Percentiles rank a stretch among this genome's conserved stretches.
These are phyloP conservation scores for Talaromyces sp. DNA, from an alignment of 2,329 filamentous ascomycete genomes.

Conservation along the genomic window DNA sequence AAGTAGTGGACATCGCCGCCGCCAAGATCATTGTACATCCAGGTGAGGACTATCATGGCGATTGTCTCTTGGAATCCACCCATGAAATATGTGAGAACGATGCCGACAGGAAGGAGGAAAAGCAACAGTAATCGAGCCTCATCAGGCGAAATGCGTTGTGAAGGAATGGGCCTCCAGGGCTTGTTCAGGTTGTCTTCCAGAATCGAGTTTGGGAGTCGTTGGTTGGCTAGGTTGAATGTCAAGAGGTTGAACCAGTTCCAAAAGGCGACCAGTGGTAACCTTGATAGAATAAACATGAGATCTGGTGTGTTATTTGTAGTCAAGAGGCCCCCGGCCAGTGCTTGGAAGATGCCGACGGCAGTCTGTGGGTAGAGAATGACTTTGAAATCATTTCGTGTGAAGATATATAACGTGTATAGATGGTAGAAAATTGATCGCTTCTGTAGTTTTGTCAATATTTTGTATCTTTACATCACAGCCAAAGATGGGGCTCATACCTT, in stretches of 20 bases:
- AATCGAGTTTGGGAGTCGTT: conserved; percentile 27
- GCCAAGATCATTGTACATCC: conserved; percentile 17
- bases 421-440: background rate
- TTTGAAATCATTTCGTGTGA: conserved; percentile 20
- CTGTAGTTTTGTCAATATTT: background rate
- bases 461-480: background rate
- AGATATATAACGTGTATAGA: conserved; percentile 16
- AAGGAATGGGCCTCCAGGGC: conserved; percentile 28
- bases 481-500: background rate
- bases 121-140: conserved; percentile 15
- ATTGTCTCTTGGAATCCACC: conserved; percentile 7
- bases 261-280: conserved; percentile 12
- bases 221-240: conserved; percentile 35
- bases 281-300: conserved; percentile 8
- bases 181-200: conserved; percentile 39
- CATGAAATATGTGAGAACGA: conserved; percentile 5
- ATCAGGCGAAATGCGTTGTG: conserved; percentile 15
- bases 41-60: conserved; percentile 5
- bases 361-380: conserved; percentile 24
- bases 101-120: background rate
- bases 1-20: conserved; percentile 23
- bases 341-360: conserved; percentile 25
- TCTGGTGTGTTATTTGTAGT: background rate
- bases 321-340: conserved; percentile 14
- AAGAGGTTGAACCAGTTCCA: conserved; percentile 24